phyloP scores from a whole-genome alignment of 1,139 yeast species.

The Yamadazyma spencermartinsiae region DNA sequence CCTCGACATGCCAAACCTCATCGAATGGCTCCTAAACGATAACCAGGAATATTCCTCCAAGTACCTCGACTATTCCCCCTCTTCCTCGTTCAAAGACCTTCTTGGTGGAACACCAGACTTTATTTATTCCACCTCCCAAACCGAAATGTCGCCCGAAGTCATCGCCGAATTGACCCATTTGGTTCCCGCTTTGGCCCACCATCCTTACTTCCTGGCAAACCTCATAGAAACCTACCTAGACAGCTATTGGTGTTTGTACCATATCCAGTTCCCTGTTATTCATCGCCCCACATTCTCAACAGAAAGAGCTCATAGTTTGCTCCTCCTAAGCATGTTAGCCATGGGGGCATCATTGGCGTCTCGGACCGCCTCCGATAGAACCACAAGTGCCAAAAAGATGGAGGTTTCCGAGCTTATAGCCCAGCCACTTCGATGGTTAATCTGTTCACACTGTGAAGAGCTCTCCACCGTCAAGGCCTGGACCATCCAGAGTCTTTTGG shows the following conservation, averaged over 20 bases:
- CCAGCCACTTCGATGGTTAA: conserved; percentile 60
- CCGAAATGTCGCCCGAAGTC: conserved; percentile 24
- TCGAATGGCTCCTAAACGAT: conserved; percentile 12
- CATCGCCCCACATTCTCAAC: conserved; percentile 63
- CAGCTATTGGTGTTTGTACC: conserved; percentile 54
- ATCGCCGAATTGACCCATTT: conserved; percentile 26
- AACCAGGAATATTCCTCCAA: conserved; percentile 15
- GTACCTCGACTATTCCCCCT: conserved; percentile 22
- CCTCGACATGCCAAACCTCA: conserved; percentile 7
- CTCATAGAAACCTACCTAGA: conserved; percentile 26
- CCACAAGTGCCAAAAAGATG: conserved; percentile 15
- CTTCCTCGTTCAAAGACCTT: conserved; percentile 30
- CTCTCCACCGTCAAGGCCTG: conserved; percentile 54
- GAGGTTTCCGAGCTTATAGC: conserved; percentile 44
- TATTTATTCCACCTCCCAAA: conserved; percentile 25
- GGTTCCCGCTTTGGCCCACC: conserved; percentile 30
- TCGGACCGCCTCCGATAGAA: conserved; percentile 16
- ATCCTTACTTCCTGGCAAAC: conserved; percentile 23
- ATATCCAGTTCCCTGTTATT: conserved; percentile 57
- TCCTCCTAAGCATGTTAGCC: conserved; percentile 55
- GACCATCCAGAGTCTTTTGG: conserved; percentile 60
- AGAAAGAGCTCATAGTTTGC: conserved; percentile 48
- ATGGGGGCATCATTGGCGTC: conserved; percentile 46
- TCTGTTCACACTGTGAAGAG: conserved; percentile 54
- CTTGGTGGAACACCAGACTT: conserved; percentile 30